Evolutionary conservation across 1,139 yeast species (phyloP).

Genomic region (Yamadazyma mexicana): DNA sequence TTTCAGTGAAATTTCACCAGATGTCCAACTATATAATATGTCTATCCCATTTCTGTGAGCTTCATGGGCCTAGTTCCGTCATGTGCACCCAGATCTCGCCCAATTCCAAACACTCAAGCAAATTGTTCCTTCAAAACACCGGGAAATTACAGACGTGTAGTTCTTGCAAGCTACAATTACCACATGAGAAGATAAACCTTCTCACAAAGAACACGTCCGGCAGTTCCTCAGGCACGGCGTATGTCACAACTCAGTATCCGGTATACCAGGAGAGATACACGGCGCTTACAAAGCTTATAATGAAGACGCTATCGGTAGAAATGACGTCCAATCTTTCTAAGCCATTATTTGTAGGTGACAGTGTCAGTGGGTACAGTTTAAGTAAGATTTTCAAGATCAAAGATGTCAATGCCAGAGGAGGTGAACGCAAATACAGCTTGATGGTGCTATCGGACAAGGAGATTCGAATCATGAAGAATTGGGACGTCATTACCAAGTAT

Average conservation of each 20-base stretch:
- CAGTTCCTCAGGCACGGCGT: slow-evolving; percentile 11
- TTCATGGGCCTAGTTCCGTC: slow-evolving; percentile 81
- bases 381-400: slow-evolving; percentile 65
- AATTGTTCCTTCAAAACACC: slow-evolving; percentile 21
- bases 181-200: slow-evolving; percentile 35
- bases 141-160: slow-evolving; percentile 52
- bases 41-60: slow-evolving; percentile 81
- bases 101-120: slow-evolving; percentile 8
- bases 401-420: slow-evolving; percentile 76
- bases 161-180: slow-evolving; percentile 56
- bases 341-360: slow-evolving; percentile 74
- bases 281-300: slow-evolving; percentile 58
- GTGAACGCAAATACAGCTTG: slow-evolving; percentile 70
- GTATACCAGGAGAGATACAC: slow-evolving; percentile 50
- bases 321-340: slow-evolving; percentile 63
- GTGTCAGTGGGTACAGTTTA: slow-evolving; percentile 64
- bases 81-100: slow-evolving; percentile 59
- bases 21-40: slow-evolving; percentile 47
- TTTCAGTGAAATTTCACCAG: not conserved
- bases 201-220: slow-evolving; percentile 18
- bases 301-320: slow-evolving; percentile 72
- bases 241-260: slow-evolving; percentile 65
- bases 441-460: slow-evolving; percentile 65
- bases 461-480: slow-evolving; percentile 49
- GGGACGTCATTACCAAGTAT: slow-evolving; percentile 57